Evolutionary conservation across 768 basidiomycete species (phyloP).

Genomic region (Hericium coralloides): DNA sequence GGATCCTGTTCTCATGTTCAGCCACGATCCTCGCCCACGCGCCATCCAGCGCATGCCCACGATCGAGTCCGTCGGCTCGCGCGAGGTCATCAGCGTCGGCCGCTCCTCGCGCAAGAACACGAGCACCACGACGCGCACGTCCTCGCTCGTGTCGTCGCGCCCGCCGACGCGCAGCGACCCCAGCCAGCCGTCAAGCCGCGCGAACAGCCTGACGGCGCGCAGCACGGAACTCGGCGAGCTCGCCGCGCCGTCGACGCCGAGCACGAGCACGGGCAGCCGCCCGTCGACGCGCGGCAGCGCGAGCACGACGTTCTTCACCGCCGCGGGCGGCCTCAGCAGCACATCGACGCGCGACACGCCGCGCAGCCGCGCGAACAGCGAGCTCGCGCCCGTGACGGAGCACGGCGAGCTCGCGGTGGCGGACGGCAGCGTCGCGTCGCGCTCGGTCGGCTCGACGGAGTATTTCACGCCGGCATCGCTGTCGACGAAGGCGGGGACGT

Average conservation of each 20-base stretch:
- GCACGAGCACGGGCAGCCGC: not conserved
- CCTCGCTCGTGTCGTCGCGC: conserved; percentile 7
- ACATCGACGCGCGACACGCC: not conserved
- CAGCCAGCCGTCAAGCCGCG: conserved; percentile 7
- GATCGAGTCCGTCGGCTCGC: conserved; percentile 68
- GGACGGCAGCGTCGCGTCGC: not conserved
- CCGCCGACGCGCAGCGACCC: conserved; percentile 8
- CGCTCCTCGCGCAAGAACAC: not conserved
- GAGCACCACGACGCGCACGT: not conserved
- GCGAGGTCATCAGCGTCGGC: conserved; percentile 34
- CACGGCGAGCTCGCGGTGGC: conserved; percentile 3
- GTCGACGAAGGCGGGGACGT: not conserved
- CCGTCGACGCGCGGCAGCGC: conserved; percentile 2
- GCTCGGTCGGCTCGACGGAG: not conserved
- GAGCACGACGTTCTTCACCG: not conserved
- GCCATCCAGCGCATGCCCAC: conserved; percentile 56
- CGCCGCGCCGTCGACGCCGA: conserved; percentile 3
- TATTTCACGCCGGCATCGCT: not conserved
- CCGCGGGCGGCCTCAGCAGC: not conserved
- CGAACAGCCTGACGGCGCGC: conserved; percentile 7
- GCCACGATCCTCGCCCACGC: conserved; percentile 39
- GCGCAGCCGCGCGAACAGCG: conserved; percentile 11
- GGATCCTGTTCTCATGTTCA: conserved; percentile 50
- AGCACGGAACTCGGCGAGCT: conserved; percentile 14
- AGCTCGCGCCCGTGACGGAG: conserved; percentile 12